These are phyloP conservation scores for Cryptosporidium bovis DNA, from an alignment of 169 alveolate genomes.

Conservation along the genomic window DNA sequence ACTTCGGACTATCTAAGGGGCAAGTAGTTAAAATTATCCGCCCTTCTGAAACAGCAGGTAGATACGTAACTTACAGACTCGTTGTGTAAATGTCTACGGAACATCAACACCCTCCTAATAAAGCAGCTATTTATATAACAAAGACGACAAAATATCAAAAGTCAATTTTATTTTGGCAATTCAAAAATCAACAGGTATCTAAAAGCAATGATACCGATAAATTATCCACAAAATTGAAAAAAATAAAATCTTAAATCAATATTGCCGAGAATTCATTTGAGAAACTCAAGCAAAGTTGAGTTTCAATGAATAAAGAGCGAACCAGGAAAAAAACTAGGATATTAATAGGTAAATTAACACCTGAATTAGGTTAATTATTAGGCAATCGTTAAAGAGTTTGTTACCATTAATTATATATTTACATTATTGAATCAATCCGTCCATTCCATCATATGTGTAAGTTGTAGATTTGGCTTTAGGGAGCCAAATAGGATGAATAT, in stretches of 20 bases:
- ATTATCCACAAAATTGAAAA: not conserved
- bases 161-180: not conserved
- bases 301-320: slow-evolving; percentile 35
- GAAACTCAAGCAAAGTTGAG: slow-evolving; percentile 60
- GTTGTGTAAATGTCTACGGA: slow-evolving; percentile 77
- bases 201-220: not conserved
- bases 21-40: slow-evolving; percentile 96
- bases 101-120: no score
- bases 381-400: not conserved
- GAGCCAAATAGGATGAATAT: slow-evolving; percentile 45
- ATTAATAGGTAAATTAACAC: slow-evolving; percentile 23
- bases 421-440: slow-evolving; percentile 18
- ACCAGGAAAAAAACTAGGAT: slow-evolving; percentile 20
- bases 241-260: not conserved
- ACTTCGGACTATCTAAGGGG: slow-evolving; percentile 93
- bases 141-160: not conserved
- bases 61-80: slow-evolving; percentile 95
- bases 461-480: slow-evolving; percentile 47
- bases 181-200: not conserved
- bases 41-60: slow-evolving; percentile 99
- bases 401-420: no score
- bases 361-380: slow-evolving; percentile 10
- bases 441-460: slow-evolving; percentile 53
- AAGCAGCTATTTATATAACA: not conserved
- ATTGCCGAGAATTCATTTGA: slow-evolving; percentile 10